These are phyloP conservation scores for Ophiostoma pallidulum DNA, from an alignment of 2,329 filamentous ascomycete species.

Conservation along the genomic window DNA sequence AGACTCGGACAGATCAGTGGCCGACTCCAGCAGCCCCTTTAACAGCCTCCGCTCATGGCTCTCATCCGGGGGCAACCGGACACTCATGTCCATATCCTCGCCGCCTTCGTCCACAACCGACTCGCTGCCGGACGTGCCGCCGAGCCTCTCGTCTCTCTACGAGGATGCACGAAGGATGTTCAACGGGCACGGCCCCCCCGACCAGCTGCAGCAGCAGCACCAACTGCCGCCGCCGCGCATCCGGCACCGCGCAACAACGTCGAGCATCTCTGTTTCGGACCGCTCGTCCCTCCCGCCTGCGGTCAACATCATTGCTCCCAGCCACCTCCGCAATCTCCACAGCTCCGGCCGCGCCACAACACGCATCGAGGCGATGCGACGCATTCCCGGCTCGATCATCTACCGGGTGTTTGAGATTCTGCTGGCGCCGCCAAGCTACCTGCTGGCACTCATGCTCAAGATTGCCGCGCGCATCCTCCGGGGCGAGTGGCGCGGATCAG, in stretches of 20 bases:
- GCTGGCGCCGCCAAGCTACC: constrained; percentile 68
- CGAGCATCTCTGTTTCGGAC: constrained; percentile 34
- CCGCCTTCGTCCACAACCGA: constrained; percentile 11
- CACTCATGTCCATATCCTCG: constrained; percentile 5
- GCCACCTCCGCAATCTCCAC: constrained; percentile 13
- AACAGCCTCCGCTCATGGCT: constrained; percentile 18
- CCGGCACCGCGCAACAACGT: constrained; percentile 46
- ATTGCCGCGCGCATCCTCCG: constrained; percentile 68
- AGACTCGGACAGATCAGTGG: constrained; percentile 14
- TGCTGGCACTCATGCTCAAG: constrained; percentile 69
- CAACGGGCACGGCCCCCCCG: background rate
- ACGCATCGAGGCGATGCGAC: constrained; percentile 36
- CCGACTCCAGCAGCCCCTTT: constrained; percentile 16
- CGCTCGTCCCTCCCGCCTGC: constrained; percentile 59
- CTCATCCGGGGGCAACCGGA: constrained; percentile 5
- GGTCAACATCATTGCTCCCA: constrained; percentile 50
- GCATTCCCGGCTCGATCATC: constrained; percentile 56
- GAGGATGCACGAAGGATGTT: constrained; percentile 10
- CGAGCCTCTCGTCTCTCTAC: constrained; percentile 13
- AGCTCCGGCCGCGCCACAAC: constrained; percentile 23
- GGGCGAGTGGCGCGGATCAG: constrained; percentile 52
- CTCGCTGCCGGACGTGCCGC: constrained; percentile 11
- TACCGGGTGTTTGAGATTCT: constrained; percentile 69
- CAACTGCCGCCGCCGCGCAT: constrained; percentile 25
- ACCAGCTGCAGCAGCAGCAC: background rate